These are phyloP conservation scores for Aspergillus carlsbadensis DNA, from an alignment of 495 filamentous ascomycete genomes.

Conservation along the genomic window DNA sequence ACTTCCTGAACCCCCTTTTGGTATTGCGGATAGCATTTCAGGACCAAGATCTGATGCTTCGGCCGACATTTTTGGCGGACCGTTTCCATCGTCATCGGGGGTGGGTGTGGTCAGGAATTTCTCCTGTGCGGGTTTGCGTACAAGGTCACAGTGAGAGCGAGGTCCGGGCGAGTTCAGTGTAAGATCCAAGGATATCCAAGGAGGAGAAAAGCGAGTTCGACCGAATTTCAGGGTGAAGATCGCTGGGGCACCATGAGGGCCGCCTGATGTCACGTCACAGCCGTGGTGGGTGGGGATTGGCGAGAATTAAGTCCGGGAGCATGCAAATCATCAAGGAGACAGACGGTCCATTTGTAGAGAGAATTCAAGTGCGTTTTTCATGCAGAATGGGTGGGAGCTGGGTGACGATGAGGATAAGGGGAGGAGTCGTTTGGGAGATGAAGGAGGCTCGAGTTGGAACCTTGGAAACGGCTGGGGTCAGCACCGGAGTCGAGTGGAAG, in stretches of 20 bases:
- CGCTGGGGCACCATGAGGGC: slow-evolving; percentile 7
- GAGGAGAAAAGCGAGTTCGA: background rate
- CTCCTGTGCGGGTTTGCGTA: background rate
- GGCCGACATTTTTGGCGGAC: slow-evolving; percentile 69
- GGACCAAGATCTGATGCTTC: slow-evolving; percentile 88
- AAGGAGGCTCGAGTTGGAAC: slow-evolving; percentile 5
- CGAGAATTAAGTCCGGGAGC: slow-evolving; percentile 7
- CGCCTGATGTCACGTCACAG: slow-evolving; percentile 12
- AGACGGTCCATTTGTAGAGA: slow-evolving; percentile 18
- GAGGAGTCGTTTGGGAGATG: slow-evolving; percentile 4
- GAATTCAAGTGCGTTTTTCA: slow-evolving; percentile 4
- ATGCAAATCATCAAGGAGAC: slow-evolving; percentile 16
- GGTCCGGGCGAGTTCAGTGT: background rate
- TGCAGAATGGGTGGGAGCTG: background rate
- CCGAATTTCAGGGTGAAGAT: background rate
- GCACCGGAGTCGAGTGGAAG: slow-evolving; percentile 10
- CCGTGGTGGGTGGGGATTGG: background rate
- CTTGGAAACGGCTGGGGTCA: background rate
- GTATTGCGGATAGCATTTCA: slow-evolving; percentile 90
- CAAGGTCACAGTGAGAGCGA: background rate
- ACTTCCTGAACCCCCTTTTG: slow-evolving; percentile 86
- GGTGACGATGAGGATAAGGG: slow-evolving; percentile 2
- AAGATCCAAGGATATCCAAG: background rate
- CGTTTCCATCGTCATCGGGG: slow-evolving; percentile 48
- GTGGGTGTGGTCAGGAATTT: background rate